Evolutionary conservation across 495 filamentous ascomycete genomes (phyloP).

Genomic region (Chaetomidium leptoderma): DNA sequence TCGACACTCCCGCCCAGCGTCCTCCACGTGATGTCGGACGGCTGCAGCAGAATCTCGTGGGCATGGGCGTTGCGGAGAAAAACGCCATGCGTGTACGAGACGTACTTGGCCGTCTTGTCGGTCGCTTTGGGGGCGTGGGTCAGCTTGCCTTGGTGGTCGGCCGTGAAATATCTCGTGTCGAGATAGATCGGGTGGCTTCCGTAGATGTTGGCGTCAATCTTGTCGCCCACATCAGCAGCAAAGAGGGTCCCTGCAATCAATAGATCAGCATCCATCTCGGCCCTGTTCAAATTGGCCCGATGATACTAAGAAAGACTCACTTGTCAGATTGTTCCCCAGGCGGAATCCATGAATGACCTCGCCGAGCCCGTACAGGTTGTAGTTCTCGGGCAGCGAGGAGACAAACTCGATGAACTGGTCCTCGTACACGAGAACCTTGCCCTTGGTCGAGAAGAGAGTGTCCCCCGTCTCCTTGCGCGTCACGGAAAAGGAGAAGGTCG

Average conservation of each 20-base stretch:
- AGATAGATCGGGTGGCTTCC: conserved; percentile 79
- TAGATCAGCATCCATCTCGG: not conserved
- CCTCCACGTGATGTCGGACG: conserved; percentile 71
- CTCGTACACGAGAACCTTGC: conserved; percentile 66
- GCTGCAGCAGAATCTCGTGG: conserved; percentile 65
- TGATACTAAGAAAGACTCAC: too few relatives aligned
- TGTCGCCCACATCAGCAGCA: conserved; percentile 63
- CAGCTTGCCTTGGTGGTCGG: conserved; percentile 47
- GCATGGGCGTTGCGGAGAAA: conserved; percentile 76
- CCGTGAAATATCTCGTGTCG: conserved; percentile 67
- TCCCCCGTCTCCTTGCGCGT: conserved; percentile 58
- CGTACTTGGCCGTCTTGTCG: conserved; percentile 53
- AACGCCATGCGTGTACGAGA: conserved; percentile 72
- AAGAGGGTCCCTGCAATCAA: conserved; percentile 42
- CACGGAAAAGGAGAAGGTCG: conserved; percentile 72
- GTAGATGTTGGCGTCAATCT: conserved; percentile 70
- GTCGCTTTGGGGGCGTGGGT: conserved; percentile 53
- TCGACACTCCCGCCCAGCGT: conserved; percentile 75
- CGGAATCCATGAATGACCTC: conserved; percentile 72
- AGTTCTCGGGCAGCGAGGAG: conserved; percentile 64
- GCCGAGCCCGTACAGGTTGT: conserved; percentile 78
- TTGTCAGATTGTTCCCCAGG: conserved; percentile 67
- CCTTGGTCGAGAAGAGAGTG: conserved; percentile 71
- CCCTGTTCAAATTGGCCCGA: too few relatives aligned
- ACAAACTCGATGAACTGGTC: conserved; percentile 75